Evolutionary conservation across 1,139 yeast species (phyloP).

Genomic region (Sugiyamaella neomexicana): DNA sequence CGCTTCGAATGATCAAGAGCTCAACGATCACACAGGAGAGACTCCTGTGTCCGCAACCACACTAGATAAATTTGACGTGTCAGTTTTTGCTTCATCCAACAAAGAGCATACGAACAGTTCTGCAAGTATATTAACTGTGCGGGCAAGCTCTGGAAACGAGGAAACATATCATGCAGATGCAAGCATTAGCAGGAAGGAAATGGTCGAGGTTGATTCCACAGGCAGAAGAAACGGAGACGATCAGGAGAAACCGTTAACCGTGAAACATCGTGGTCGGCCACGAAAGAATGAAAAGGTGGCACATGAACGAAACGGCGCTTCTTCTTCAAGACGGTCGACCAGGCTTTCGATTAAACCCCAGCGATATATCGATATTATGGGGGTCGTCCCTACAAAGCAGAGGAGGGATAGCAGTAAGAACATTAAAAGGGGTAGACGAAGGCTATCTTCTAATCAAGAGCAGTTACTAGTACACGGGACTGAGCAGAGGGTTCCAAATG

Average conservation of each 20-base stretch:
- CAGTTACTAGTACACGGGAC: not conserved
- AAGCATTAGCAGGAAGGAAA: not conserved
- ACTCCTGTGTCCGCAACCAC: not conserved
- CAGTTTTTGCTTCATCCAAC: too few relatives aligned
- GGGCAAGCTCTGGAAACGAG: not conserved
- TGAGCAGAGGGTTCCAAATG: not conserved
- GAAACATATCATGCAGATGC: not conserved
- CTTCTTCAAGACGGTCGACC: not conserved
- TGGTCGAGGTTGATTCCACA: not conserved
- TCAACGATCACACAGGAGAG: not conserved
- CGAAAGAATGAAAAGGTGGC: not conserved
- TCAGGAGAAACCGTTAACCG: not conserved
- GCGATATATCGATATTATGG: slow-evolving; percentile 6
- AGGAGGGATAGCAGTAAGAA: not conserved
- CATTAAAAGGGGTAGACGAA: not conserved
- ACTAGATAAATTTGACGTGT: too few relatives aligned
- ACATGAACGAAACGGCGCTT: not conserved
- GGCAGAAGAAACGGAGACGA: not conserved
- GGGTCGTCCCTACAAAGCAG: not conserved
- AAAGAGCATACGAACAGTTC: not conserved
- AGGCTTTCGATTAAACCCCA: not conserved
- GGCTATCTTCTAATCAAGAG: not conserved
- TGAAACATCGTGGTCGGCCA: not conserved
- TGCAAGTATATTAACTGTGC: too few relatives aligned
- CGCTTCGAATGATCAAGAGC: too few relatives aligned